A percentile compares a stretch with the other conserved stretches of the same genome.
Evolutionary conservation across 306 rosid genomes (phyloP).

Genomic region (Hippophae tibetana): DNA sequence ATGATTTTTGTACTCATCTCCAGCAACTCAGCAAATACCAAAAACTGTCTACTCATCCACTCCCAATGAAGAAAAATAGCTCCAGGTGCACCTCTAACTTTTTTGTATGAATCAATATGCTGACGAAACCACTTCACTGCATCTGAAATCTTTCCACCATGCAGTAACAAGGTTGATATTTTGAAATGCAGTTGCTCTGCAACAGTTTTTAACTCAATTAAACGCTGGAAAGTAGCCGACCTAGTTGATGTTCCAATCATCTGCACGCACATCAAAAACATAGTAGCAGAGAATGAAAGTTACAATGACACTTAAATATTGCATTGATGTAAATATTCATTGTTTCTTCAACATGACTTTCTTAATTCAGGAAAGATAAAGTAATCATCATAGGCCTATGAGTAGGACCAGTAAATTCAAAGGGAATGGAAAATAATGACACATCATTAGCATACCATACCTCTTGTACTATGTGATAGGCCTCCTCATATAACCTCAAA

Average conservation of each 20-base stretch:
- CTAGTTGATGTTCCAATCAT: constrained; percentile 73
- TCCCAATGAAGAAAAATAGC: constrained; percentile 87
- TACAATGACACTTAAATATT: not conserved
- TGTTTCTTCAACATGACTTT: too few species aligned
- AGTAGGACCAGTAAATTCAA: too few species aligned
- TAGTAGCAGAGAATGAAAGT: constrained; percentile 2
- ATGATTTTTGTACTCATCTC: constrained; percentile 59
- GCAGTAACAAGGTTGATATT: constrained; percentile 77
- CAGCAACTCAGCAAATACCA: constrained; percentile 86
- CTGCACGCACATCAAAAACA: constrained; percentile 34
- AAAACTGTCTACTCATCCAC: constrained; percentile 92
- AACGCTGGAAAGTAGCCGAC: constrained; percentile 55
- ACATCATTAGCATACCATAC: constrained; percentile 23
- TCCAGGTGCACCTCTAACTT: constrained; percentile 68
- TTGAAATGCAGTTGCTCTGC: constrained; percentile 87
- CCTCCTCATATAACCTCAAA: constrained; percentile 78
- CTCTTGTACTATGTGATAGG: constrained; percentile 78
- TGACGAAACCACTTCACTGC: constrained; percentile 77
- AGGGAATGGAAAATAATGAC: not conserved
- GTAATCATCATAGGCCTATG: not conserved
- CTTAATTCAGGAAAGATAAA: too few species aligned
- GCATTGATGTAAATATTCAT: too few species aligned
- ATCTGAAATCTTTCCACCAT: constrained; percentile 83
- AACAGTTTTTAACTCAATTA: constrained; percentile 72
- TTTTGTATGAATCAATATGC: constrained; percentile 64